These are phyloP conservation scores for Solanum hybrid DNA, from an alignment of 305 asterid genomes.

Conservation along the genomic window DNA sequence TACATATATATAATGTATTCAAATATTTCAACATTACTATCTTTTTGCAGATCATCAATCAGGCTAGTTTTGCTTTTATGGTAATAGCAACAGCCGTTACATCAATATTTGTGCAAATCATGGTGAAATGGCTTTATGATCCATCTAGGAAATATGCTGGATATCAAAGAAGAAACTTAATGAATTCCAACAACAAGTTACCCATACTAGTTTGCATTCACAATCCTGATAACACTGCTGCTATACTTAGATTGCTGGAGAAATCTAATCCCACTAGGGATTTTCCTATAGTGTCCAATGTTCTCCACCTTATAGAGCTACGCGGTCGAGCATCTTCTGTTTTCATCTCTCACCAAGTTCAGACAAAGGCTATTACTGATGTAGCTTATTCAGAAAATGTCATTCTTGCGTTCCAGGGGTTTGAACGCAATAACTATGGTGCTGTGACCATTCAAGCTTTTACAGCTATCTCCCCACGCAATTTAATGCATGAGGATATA, in stretches of 20 bases:
- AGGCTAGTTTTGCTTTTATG: constrained; percentile 10
- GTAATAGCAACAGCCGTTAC: background rate
- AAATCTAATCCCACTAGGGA: constrained; percentile 15
- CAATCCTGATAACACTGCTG: constrained; percentile 12
- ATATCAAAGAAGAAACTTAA: constrained; percentile 22
- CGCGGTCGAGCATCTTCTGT: constrained; percentile 19
- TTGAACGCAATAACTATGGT: background rate
- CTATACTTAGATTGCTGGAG: constrained; percentile 11
- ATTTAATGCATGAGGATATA: constrained; percentile 28
- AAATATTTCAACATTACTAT: background rate
- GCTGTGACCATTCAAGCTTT: constrained; percentile 4
- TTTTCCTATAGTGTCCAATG: constrained; percentile 11
- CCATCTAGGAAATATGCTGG: constrained; percentile 16
- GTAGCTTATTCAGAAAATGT: constrained; percentile 5
- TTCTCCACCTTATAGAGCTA: constrained; percentile 23
- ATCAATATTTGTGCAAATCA: background rate
- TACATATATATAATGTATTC: background rate
- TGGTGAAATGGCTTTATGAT: constrained; percentile 17
- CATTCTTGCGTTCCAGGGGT: background rate
- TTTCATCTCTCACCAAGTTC: constrained; percentile 20
- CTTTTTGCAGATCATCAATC: constrained; percentile 3
- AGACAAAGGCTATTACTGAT: constrained; percentile 1
- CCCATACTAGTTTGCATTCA: constrained; percentile 16
- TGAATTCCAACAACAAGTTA: constrained; percentile 13
- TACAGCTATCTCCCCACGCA: constrained; percentile 20